phyloP scores from a whole-genome alignment of 164 flowering plant genomes.

The Cinnamomum chago region DNA sequence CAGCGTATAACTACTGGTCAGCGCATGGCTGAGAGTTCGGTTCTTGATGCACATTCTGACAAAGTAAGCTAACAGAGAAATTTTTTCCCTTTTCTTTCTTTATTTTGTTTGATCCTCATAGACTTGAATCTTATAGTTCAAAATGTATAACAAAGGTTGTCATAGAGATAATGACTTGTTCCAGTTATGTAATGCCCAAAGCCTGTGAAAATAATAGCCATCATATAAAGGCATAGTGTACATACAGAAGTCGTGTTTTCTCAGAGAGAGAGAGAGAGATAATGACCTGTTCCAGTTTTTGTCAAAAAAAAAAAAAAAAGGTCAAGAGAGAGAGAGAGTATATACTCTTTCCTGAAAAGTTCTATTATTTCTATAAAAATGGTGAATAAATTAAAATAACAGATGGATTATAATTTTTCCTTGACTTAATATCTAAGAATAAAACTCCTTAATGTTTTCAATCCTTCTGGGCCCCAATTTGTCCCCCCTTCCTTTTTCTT shows the following conservation, averaged over 20 bases:
- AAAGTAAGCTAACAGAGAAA: constrained; percentile 40
- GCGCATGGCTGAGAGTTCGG: constrained; percentile 78
- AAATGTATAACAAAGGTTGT: background rate
- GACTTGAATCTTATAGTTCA: background rate
- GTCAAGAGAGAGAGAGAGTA: no score
- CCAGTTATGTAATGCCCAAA: background rate
- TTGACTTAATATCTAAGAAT: background rate
- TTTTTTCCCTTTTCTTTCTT: background rate
- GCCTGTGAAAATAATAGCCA: background rate
- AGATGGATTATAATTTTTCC: no score
- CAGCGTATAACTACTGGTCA: constrained; percentile 88
- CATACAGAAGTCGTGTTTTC: no score
- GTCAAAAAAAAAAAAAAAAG: no score
- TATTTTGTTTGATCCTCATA: background rate
- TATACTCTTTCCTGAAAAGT: no score
- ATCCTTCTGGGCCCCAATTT: no score
- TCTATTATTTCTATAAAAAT: no score
- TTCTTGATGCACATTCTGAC: constrained; percentile 73
- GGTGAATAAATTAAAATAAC: no score
- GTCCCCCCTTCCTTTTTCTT: no score
- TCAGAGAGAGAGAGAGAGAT: no score
- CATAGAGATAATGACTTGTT: background rate
- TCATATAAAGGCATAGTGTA: background rate
- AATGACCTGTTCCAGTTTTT: no score
- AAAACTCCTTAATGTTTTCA: no score